These are phyloP conservation scores for Zangia roseola DNA, from an alignment of 768 basidiomycete genomes.

Conservation along the genomic window DNA sequence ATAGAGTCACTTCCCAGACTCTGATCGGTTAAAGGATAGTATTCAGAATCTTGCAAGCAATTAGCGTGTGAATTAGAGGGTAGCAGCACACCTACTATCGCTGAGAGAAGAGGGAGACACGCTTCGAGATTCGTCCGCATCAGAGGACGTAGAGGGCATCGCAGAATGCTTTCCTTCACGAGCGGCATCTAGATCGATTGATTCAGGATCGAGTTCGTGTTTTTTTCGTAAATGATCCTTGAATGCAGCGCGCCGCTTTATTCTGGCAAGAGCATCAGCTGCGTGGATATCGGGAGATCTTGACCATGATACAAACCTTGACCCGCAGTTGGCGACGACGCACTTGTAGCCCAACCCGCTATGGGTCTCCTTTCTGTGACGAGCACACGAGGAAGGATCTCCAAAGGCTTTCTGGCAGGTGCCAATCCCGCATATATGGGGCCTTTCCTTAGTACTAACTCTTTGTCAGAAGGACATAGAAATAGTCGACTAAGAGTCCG, in stretches of 20 bases:
- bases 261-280: conserved; percentile 37
- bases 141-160: conserved; percentile 4
- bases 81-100: conserved; percentile 15
- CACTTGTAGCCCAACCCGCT: conserved; percentile 44
- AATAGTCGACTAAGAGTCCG: conserved; percentile 3
- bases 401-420: conserved; percentile 54
- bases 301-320: conserved; percentile 36
- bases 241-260: conserved; percentile 64
- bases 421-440: conserved; percentile 47
- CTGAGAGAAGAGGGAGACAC: conserved; percentile 4
- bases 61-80: not conserved
- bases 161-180: conserved; percentile 2
- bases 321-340: conserved; percentile 43
- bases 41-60: conserved; percentile 12
- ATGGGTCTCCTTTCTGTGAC: conserved; percentile 65
- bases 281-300: not conserved
- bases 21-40: not conserved
- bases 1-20: not conserved
- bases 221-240: conserved; percentile 51
- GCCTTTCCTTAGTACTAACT: conserved; percentile 50
- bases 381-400: conserved; percentile 67
- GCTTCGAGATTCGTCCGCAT: conserved; percentile 7
- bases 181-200: conserved; percentile 22
- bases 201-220: conserved; percentile 38
- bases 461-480: conserved; percentile 8